Percentiles rank a stretch among this genome's conserved stretches.
phyloP scores from a whole-genome alignment of 179 eudicot genomes.

The Vitellaria paradoxa region DNA sequence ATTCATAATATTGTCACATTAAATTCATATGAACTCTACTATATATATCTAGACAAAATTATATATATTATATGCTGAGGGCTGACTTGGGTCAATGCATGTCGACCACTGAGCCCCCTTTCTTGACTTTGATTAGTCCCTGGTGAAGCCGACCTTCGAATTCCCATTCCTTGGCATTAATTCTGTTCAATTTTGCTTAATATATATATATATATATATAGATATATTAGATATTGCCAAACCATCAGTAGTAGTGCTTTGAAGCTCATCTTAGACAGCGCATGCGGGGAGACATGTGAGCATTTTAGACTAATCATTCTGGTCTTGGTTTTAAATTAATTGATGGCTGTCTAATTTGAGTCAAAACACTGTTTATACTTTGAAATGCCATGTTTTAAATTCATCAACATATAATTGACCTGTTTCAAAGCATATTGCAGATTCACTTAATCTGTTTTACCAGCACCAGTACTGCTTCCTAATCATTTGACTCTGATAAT shows the following conservation, averaged over 20 bases:
- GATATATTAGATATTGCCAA: no score
- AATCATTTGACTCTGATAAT: no score
- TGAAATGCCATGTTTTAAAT: no score
- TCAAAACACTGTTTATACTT: not conserved
- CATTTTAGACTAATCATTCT: not conserved
- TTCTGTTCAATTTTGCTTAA: not conserved
- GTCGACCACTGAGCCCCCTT: conserved; percentile 10
- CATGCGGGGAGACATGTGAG: not conserved
- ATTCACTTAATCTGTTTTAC: no score
- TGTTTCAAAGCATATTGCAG: no score
- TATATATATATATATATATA: no score
- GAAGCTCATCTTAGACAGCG: not conserved
- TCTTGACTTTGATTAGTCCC: not conserved
- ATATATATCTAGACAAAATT: no score
- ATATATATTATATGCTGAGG: no score
- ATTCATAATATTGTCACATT: not conserved
- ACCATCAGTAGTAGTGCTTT: conserved; percentile 2
- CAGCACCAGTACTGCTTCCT: no score
- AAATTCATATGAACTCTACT: not conserved
- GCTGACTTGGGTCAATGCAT: not conserved
- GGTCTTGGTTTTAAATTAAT: not conserved
- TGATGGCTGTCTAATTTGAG: not conserved
- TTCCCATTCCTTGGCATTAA: not conserved
- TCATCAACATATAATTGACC: no score
- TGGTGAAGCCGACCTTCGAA: not conserved